These are phyloP conservation scores for Alternaria viburni DNA, from an alignment of 2,329 filamentous ascomycete species.

Conservation along the genomic window DNA sequence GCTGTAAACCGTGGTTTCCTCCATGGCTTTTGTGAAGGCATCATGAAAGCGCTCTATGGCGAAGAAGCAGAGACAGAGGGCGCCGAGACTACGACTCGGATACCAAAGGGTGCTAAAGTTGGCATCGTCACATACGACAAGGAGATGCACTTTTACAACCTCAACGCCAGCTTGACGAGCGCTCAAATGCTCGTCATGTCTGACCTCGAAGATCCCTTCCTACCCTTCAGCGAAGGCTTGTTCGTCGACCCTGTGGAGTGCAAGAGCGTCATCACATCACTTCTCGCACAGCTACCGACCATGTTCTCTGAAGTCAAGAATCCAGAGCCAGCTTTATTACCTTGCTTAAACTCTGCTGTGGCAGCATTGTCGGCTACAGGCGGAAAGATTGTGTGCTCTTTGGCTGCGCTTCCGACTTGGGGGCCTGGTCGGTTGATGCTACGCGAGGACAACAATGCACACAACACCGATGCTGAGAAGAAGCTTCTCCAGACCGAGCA, in stretches of 20 bases:
- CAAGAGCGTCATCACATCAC: conserved; percentile 82
- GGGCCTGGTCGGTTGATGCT: conserved; percentile 85
- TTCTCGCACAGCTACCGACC: conserved; percentile 81
- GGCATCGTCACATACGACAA: conserved; percentile 97
- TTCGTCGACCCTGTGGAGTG: conserved; percentile 96
- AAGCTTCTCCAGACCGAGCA: conserved; percentile 92
- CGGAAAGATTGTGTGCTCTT: conserved; percentile 88
- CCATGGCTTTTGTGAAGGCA: conserved; percentile 87
- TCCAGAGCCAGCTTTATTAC: conserved; percentile 85
- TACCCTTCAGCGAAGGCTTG: conserved; percentile 86
- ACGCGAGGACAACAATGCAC: conserved; percentile 85
- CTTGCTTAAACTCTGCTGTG: conserved; percentile 81
- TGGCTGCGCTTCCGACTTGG: conserved; percentile 88
- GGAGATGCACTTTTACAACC: conserved; percentile 97
- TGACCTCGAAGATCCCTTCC: conserved; percentile 94
- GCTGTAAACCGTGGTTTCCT: conserved; percentile 89
- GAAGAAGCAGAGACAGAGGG: conserved; percentile 56
- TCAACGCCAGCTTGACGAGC: conserved; percentile 78
- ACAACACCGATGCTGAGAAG: conserved; percentile 83
- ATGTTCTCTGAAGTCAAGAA: conserved; percentile 90
- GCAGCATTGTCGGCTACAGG: conserved; percentile 85
- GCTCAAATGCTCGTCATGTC: conserved; percentile 99
- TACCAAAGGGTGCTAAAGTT: conserved; percentile 83
- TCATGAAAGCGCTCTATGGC: conserved; percentile 83
- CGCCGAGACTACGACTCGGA: conserved; percentile 59